phyloP scores from a whole-genome alignment of 305 asterid species.

The Fraxinus xanthoxyloides region DNA sequence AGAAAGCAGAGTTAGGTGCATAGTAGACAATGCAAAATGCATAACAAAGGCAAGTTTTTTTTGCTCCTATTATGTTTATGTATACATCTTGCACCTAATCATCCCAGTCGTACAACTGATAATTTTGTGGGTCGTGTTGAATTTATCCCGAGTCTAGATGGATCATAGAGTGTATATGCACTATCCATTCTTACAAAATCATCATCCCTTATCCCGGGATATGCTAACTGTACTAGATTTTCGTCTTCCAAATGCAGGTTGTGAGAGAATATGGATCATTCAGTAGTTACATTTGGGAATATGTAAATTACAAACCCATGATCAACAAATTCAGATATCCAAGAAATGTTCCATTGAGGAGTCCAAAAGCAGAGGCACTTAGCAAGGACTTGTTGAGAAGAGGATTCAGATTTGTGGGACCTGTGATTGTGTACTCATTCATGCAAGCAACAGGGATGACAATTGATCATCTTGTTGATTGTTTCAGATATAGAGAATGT shows the following conservation, averaged over 20 bases:
- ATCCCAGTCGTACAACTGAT: neutral
- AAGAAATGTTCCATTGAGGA: constrained; percentile 79
- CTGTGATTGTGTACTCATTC: constrained; percentile 80
- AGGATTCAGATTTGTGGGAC: constrained; percentile 89
- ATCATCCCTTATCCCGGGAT: neutral
- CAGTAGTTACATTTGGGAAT: constrained; percentile 84
- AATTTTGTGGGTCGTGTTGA: neutral
- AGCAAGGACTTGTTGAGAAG: constrained; percentile 79
- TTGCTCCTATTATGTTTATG: neutral
- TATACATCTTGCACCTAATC: neutral
- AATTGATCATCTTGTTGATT: constrained; percentile 77
- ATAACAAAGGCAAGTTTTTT: constrained; percentile 54
- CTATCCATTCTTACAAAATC: neutral
- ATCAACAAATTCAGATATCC: constrained; percentile 67
- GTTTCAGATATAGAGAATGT: constrained; percentile 68
- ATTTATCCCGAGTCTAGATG: neutral
- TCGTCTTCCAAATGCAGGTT: constrained; percentile 39
- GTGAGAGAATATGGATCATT: constrained; percentile 76
- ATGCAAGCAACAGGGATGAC: constrained; percentile 93
- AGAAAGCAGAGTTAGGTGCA: constrained; percentile 76
- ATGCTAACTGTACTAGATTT: neutral
- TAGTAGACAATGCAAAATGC: constrained; percentile 86
- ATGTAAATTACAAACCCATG: constrained; percentile 69
- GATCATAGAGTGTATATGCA: neutral
- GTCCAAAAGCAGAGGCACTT: constrained; percentile 78